These are phyloP conservation scores for Eleusine coracana DNA, from an alignment of 176 grass and related monocot species.

Conservation along the genomic window DNA sequence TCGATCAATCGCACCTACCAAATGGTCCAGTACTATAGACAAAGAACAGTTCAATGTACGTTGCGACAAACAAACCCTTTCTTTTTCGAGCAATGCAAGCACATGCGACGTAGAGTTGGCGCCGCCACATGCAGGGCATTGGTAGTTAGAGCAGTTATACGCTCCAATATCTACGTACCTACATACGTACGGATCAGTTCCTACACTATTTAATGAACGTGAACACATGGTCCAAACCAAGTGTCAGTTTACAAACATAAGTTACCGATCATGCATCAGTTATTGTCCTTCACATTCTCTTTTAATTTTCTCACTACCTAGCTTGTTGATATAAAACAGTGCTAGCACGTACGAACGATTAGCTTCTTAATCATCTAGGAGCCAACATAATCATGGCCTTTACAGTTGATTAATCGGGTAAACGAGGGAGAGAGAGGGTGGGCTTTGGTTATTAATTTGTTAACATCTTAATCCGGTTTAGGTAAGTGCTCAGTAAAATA, in stretches of 20 bases:
- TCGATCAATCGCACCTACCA: neutral
- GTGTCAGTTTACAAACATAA: neutral
- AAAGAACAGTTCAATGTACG: neutral
- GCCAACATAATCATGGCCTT: neutral
- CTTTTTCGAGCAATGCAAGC: neutral
- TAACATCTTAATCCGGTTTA: slow-evolving; percentile 31
- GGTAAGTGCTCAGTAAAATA: slow-evolving; percentile 32
- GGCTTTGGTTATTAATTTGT: slow-evolving; percentile 1
- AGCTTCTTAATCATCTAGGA: neutral
- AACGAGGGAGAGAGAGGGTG: neutral
- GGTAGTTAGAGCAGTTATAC: slow-evolving; percentile 27
- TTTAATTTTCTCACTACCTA: too few species aligned
- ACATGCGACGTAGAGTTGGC: slow-evolving; percentile 7
- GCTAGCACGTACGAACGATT: neutral
- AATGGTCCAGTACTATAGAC: slow-evolving; percentile 7
- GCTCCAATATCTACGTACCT: neutral
- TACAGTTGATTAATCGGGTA: neutral
- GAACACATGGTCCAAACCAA: neutral
- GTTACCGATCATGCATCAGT: neutral
- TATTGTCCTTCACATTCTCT: neutral
- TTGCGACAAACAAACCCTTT: slow-evolving; percentile 7
- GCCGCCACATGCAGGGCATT: neutral
- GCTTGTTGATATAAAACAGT: neutral
- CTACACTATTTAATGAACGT: neutral
- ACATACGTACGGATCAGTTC: neutral